These are phyloP conservation scores for Fagopyrum homotropicum DNA, from an alignment of 148 eudicot genomes.

Conservation along the genomic window DNA sequence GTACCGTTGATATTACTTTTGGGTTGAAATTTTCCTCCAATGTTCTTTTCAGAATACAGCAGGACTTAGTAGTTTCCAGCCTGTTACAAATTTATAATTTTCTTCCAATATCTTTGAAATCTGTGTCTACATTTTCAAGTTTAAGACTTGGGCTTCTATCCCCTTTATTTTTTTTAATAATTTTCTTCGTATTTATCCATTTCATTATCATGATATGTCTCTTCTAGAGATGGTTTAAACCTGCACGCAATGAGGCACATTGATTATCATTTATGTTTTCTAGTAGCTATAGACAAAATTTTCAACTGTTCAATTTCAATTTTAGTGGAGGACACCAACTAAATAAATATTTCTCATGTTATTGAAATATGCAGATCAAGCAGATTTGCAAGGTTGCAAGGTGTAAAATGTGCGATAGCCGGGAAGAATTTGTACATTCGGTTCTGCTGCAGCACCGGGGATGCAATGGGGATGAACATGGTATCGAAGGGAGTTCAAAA, in stretches of 20 bases:
- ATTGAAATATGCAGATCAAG: constrained; percentile 23
- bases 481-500: constrained; percentile 42
- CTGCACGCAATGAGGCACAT: background rate
- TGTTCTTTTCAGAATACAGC: background rate
- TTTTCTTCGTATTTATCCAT: background rate
- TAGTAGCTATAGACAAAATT: background rate
- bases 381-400: constrained; percentile 37
- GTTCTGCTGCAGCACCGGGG: constrained; percentile 31
- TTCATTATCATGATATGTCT: background rate
- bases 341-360: background rate
- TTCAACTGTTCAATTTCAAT: background rate
- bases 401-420: constrained; percentile 26
- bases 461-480: constrained; percentile 48
- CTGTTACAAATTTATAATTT: background rate
- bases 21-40: background rate
- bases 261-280: background rate
- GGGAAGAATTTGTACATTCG: constrained; percentile 34
- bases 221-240: background rate
- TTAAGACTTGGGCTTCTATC: background rate
- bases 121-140: background rate
- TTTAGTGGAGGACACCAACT: background rate
- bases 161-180: background rate
- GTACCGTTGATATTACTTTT: background rate
- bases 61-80: background rate
- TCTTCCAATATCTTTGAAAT: background rate